A percentile compares a stretch with the other conserved stretches of the same genome.
Evolutionary conservation across 768 basidiomycete species (phyloP).

Genomic region (Cubamyces sp.): DNA sequence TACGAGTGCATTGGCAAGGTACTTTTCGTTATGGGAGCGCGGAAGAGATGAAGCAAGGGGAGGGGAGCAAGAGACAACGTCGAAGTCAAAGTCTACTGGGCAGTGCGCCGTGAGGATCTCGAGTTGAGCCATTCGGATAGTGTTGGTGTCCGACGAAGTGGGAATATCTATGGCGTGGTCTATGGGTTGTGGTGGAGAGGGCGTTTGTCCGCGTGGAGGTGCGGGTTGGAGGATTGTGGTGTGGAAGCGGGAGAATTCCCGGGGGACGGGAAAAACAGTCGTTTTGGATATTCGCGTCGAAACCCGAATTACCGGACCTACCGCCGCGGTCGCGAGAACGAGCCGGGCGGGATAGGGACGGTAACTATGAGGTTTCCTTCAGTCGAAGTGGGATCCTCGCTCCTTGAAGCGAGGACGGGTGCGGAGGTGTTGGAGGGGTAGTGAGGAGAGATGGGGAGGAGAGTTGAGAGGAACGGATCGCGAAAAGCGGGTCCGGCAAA

Average conservation of each 20-base stretch:
- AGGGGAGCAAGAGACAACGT: slow-evolving; percentile 33
- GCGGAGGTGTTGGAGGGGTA: slow-evolving; percentile 43
- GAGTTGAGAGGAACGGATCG: slow-evolving; percentile 14
- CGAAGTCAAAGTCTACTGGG: slow-evolving; percentile 37
- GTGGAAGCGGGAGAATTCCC: slow-evolving; percentile 17
- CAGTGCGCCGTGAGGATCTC: slow-evolving; percentile 47
- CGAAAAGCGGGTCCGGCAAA: slow-evolving; percentile 17
- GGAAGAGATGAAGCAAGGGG: slow-evolving; percentile 26
- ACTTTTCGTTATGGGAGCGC: slow-evolving; percentile 31
- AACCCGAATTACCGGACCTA: slow-evolving; percentile 70
- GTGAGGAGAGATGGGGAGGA: slow-evolving; percentile 13
- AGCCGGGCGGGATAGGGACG: slow-evolving; percentile 66
- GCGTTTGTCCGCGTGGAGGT: slow-evolving; percentile 21
- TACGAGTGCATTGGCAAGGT: slow-evolving; percentile 28
- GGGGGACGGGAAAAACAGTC: slow-evolving; percentile 20
- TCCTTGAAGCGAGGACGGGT: slow-evolving; percentile 68
- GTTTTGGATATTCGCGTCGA: slow-evolving; percentile 36
- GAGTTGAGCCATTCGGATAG: slow-evolving; percentile 57
- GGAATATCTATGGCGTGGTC: slow-evolving; percentile 32
- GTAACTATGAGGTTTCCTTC: slow-evolving; percentile 51
- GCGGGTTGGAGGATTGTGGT: neutral
- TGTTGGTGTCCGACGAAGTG: slow-evolving; percentile 21
- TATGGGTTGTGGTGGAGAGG: neutral
- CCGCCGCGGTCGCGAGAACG: slow-evolving; percentile 72
- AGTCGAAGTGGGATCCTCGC: slow-evolving; percentile 70